A percentile compares a stretch with the other conserved stretches of the same genome.
phyloP scores from a whole-genome alignment of 2,329 filamentous ascomycete species.

The Beauveria scarabaeidicola region DNA sequence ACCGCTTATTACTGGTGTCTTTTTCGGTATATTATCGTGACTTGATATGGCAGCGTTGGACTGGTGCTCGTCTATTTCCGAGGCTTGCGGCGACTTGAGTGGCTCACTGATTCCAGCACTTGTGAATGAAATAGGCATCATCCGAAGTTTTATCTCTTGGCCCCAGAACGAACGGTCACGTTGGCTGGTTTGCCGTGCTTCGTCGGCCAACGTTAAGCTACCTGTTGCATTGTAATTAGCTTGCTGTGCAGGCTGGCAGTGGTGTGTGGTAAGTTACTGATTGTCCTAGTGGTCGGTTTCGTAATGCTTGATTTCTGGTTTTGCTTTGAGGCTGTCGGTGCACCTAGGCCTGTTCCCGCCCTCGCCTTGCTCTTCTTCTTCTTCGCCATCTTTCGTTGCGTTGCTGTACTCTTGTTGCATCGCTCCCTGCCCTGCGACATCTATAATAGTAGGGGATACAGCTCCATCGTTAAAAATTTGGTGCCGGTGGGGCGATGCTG shows the following conservation, averaged over 20 bases:
- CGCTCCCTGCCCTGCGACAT: background rate
- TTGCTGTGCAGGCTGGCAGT: background rate
- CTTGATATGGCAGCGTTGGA: background rate
- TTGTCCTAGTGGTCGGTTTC: background rate
- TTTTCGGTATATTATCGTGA: background rate
- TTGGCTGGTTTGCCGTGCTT: constrained; percentile 17
- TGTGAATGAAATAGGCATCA: constrained; percentile 42
- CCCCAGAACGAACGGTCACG: constrained; percentile 22
- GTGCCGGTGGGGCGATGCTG: too few relatives aligned
- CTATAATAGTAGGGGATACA: background rate
- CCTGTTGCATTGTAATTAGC: background rate
- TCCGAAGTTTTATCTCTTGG: constrained; percentile 34
- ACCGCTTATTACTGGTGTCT: constrained; percentile 9
- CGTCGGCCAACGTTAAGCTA: constrained; percentile 17
- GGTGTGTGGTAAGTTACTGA: background rate
- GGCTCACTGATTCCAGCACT: constrained; percentile 46
- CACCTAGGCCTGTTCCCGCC: too few relatives aligned
- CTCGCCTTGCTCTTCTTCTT: background rate
- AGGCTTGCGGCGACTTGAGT: constrained; percentile 17
- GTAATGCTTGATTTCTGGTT: background rate
- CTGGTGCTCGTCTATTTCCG: constrained; percentile 21
- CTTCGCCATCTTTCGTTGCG: background rate
- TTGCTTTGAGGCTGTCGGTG: background rate
- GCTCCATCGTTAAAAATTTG: background rate
- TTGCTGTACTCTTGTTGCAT: background rate